Evolutionary conservation across 306 rosid species (phyloP).

Genomic region (Glycyrrhiza uralensis): DNA sequence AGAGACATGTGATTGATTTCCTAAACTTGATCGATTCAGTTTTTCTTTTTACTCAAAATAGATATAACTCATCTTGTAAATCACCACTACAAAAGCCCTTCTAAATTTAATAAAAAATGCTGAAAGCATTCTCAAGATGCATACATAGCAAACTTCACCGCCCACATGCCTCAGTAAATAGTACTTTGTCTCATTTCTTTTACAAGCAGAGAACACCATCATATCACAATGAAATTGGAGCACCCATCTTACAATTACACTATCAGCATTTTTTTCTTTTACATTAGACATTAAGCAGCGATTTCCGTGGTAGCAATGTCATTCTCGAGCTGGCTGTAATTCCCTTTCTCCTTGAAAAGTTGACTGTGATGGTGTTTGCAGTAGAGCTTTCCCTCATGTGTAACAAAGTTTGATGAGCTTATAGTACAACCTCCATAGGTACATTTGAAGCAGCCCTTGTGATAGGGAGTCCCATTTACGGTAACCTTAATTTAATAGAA

Average conservation of each 20-base stretch:
- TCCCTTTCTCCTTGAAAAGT: slow-evolving; percentile 75
- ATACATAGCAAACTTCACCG: background rate
- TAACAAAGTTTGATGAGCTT: slow-evolving; percentile 61
- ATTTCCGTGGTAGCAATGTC: slow-evolving; percentile 31
- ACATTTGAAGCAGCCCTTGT: slow-evolving; percentile 75
- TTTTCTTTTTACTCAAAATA: too few relatives aligned
- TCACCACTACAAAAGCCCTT: background rate
- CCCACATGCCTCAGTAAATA: background rate
- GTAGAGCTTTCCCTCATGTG: slow-evolving; percentile 75
- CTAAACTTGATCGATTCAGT: too few relatives aligned
- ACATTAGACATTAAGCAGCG: slow-evolving; percentile 6
- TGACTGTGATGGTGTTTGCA: slow-evolving; percentile 90
- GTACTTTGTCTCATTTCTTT: background rate
- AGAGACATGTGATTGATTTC: too few relatives aligned
- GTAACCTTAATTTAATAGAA: slow-evolving; percentile 49
- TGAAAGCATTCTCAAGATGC: background rate
- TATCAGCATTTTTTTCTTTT: background rate
- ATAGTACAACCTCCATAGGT: slow-evolving; percentile 72
- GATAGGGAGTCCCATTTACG: slow-evolving; percentile 56
- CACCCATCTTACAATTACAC: background rate
- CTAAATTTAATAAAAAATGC: background rate
- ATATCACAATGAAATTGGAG: background rate
- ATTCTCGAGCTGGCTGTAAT: slow-evolving; percentile 70
- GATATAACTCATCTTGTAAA: background rate
- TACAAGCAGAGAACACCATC: background rate